Conservation (phyloP, 2,329 filamentous ascomycete species). For the Ceratocystiopsis brevicomis region DNA sequence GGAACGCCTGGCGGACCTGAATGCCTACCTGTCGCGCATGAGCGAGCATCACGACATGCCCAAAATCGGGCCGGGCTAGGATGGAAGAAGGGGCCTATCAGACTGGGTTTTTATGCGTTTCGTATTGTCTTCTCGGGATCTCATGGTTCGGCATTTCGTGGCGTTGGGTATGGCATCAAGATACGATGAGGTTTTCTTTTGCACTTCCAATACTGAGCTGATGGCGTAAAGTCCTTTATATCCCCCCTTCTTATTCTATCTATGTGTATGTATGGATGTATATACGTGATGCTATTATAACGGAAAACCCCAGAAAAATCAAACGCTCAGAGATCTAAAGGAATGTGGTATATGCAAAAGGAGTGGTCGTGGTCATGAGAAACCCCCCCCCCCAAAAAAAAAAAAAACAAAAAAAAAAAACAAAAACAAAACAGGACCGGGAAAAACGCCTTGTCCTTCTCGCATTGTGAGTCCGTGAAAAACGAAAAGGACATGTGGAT, state of each 20-base stretch:
- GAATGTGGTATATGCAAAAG: conserved; percentile 7
- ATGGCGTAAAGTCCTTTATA: too few species aligned
- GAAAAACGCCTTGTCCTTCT: neutral
- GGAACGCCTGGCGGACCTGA: conserved; percentile 86
- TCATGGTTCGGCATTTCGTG: too few species aligned
- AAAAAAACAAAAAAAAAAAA: neutral
- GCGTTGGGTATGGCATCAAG: too few species aligned
- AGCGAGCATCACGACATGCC: conserved; percentile 98
- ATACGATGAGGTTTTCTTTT: too few species aligned
- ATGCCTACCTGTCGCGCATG: conserved; percentile 75
- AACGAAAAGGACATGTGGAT: too few species aligned
- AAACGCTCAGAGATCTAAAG: conserved; percentile 2
- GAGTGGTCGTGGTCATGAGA: conserved; percentile 3
- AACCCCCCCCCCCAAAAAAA: neutral
- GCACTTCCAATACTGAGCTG: too few species aligned
- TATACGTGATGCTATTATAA: neutral
- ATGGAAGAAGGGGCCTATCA: neutral
- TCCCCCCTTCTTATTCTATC: too few species aligned
- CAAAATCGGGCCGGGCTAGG: conserved; percentile 41
- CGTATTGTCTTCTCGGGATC: neutral
- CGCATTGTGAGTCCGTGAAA: too few species aligned
- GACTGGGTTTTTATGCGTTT: neutral
- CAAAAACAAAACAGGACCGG: neutral
- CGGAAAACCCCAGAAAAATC: neutral
- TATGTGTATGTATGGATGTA: too few species aligned